Base-by-base conservation (phyloP, 352 stramenopile species). In the Phytophthora nicotianae region DNA sequence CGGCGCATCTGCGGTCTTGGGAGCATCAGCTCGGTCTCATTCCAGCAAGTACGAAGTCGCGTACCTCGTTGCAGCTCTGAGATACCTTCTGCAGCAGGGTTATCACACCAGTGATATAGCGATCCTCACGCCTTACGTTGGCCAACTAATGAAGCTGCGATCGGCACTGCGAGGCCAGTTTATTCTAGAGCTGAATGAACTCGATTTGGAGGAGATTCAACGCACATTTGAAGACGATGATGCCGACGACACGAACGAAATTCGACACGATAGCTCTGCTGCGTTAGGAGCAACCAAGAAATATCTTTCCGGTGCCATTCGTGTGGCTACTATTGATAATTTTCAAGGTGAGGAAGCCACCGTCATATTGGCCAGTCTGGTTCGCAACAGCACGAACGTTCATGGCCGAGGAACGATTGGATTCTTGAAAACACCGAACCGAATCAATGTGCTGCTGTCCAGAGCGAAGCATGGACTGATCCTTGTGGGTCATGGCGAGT, bases 51-150 rank as follows among this genome's bases (percentile, higher is more conserved):
- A 79, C 37, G 88, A 95, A 70, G 83, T 84, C 4, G 55, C 75
- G 13, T 68, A 91, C 8, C 58, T 90, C 32, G 70, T 93, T 16
- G 79, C 89, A 56, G 77, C 89, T 21, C 72, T 90, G n/a, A 68
- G 59, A 24, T 91, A 89, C 54, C 67, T 92, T 21, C 52, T 96
- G 5, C 68, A 89, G 9, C 87, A 96, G 59, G 84, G 81, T 2
- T 93, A 93, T 50, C 56, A 74, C 16, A 63, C 61, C 6, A 68
- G 62, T 9, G 79, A 90, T 47, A 85, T 97, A 20, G 79, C 80
- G 6, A 79, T 96, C 10, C 58, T 97, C 19, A 96, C 89, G 20
- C 87, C 89, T 35, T 97, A 96, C 38, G 62, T 96, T 40, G 83
- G 86, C 8, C 89, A 97, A 64, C 63, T 96, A 3, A 62, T 90